These are phyloP conservation scores for Camelina neglecta DNA, from an alignment of 345 rosid species.

Conservation along the genomic window DNA sequence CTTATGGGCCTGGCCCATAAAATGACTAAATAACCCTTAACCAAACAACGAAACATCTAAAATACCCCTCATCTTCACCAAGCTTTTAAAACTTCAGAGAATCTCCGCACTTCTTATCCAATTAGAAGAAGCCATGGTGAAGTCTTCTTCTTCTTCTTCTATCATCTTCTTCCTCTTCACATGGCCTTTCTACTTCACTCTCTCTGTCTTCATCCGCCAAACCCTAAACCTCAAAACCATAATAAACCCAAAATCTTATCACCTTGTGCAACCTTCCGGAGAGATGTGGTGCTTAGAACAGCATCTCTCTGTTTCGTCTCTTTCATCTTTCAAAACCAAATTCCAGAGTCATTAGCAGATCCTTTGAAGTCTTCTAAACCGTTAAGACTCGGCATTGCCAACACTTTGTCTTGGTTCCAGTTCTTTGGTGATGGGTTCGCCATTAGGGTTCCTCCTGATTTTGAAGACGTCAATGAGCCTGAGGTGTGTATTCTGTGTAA, in stretches of 20 bases:
- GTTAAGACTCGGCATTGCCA: slow-evolving; percentile 60
- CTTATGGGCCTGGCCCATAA: slow-evolving; percentile 12
- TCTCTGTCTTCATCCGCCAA: slow-evolving; percentile 54
- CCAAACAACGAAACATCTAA: not conserved
- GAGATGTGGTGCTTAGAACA: slow-evolving; percentile 60
- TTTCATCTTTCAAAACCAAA: slow-evolving; percentile 51
- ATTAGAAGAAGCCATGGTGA: slow-evolving; percentile 33
- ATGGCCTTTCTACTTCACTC: slow-evolving; percentile 72
- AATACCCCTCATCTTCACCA: slow-evolving; percentile 17
- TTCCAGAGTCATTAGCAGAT: slow-evolving; percentile 59
- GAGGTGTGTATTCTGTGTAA: slow-evolving; percentile 54
- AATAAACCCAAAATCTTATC: slow-evolving; percentile 27
- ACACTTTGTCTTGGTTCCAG: slow-evolving; percentile 86
- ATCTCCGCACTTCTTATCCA: slow-evolving; percentile 34
- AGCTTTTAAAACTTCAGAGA: not conserved
- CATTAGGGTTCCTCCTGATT: slow-evolving; percentile 86
- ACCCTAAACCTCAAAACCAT: slow-evolving; percentile 39
- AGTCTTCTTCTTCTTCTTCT: slow-evolving; percentile 23
- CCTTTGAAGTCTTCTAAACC: slow-evolving; percentile 55
- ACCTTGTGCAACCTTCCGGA: slow-evolving; percentile 45
- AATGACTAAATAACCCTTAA: not conserved
- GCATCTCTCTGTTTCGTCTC: slow-evolving; percentile 52
- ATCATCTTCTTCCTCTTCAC: slow-evolving; percentile 35
- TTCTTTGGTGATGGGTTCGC: slow-evolving; percentile 85
- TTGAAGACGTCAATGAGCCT: slow-evolving; percentile 84